Percentiles rank a stretch among this genome's conserved stretches.
Conservation (phyloP, 306 rosid species). For the Inga oerstediana region DNA sequence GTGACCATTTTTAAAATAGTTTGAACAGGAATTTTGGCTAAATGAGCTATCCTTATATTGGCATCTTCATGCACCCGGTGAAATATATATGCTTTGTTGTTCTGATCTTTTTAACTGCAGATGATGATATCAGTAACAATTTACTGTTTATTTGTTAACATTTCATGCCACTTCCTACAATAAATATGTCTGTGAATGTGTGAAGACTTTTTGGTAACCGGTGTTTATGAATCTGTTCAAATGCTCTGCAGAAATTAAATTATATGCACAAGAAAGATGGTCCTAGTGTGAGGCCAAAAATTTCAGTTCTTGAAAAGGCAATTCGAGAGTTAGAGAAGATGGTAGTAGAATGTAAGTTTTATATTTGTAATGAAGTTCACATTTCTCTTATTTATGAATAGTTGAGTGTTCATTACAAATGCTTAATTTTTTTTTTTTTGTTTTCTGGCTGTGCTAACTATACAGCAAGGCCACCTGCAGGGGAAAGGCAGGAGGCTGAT, state of each 20-base stretch:
- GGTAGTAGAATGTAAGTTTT: conserved; percentile 90
- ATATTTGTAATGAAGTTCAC: conserved; percentile 29
- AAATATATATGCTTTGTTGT: not conserved
- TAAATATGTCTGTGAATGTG: conserved; percentile 17
- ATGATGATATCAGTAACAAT: conserved; percentile 24
- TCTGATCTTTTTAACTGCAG: conserved; percentile 2
- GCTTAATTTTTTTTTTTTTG: conserved; percentile 12
- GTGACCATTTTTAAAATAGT: conserved; percentile 14
- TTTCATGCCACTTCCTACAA: conserved; percentile 5
- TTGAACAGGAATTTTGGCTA: conserved; percentile 9
- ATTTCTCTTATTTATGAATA: conserved; percentile 4
- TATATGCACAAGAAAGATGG: conserved; percentile 78
- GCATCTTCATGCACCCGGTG: not conserved
- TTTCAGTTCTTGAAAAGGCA: conserved; percentile 89
- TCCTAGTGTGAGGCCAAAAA: conserved; percentile 70
- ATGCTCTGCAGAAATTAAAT: conserved; percentile 67
- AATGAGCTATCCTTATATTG: conserved; percentile 18
- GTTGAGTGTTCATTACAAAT: not conserved
- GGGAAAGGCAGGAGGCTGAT: conserved; percentile 67
- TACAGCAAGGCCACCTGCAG: conserved; percentile 74
- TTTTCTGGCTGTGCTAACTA: not conserved
- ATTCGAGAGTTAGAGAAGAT: conserved; percentile 86
- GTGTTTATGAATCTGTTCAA: conserved; percentile 27
- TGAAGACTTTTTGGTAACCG: conserved; percentile 19
- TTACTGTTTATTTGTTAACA: conserved; percentile 1